phyloP scores from a whole-genome alignment of 2,329 filamentous ascomycete species.

The Esteya vermicola region DNA sequence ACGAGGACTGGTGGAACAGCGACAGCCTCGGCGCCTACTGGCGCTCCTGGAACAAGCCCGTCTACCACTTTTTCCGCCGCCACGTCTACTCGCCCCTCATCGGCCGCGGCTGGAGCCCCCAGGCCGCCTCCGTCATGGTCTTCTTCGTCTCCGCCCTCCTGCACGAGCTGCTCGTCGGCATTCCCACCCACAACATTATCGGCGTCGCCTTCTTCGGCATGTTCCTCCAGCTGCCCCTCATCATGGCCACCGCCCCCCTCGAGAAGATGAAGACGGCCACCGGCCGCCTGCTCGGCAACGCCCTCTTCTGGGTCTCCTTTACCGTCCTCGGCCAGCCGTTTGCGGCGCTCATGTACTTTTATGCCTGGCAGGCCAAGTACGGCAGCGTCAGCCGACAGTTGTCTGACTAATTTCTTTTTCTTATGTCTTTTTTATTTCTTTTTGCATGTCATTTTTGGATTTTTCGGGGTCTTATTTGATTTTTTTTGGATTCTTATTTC shows the following conservation, averaged over 20 bases:
- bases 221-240: slow-evolving; percentile 83
- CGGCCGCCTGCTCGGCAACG: slow-evolving; percentile 74
- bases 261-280: slow-evolving; percentile 64
- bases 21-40: slow-evolving; percentile 77
- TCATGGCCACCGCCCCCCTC: slow-evolving; percentile 63
- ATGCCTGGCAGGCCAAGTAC: slow-evolving; percentile 97
- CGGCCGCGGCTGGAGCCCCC: slow-evolving; percentile 64
- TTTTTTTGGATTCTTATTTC: neutral
- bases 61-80: slow-evolving; percentile 90
- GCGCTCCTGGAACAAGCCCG: slow-evolving; percentile 95
- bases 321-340: slow-evolving; percentile 91
- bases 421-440: neutral
- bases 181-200: slow-evolving; percentile 88
- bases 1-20: slow-evolving; percentile 97
- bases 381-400: slow-evolving; percentile 53
- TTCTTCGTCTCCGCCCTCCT: slow-evolving; percentile 81
- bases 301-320: slow-evolving; percentile 93
- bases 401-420: neutral
- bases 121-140: slow-evolving; percentile 60
- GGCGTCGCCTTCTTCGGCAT: slow-evolving; percentile 90
- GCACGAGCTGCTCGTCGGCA: slow-evolving; percentile 83
- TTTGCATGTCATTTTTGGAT: neutral
- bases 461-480: neutral
- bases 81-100: slow-evolving; percentile 85
- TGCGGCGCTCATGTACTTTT: slow-evolving; percentile 87